Evolutionary conservation across 495 filamentous ascomycete genomes (phyloP), one percentile per base, ranked within the genome.

Genomic region (Hypoxylon cercidicola): DNA sequence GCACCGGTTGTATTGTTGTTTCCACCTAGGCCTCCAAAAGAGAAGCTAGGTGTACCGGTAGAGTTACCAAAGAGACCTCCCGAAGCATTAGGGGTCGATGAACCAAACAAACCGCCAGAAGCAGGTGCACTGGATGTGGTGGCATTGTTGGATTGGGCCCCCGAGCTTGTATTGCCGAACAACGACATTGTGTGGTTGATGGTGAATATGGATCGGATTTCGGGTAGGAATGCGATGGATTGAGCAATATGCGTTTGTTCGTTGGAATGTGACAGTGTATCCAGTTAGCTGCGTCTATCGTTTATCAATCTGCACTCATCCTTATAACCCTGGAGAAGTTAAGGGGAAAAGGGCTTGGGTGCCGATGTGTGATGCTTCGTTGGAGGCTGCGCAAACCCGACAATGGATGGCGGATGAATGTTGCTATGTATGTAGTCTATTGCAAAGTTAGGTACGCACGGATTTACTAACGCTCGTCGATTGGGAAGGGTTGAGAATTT

Each of bases 71-170:
- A 75, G 30, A 70, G 46, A 44, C 52, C 59, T 15, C 62, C 53
- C 8, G 63, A 56, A 9, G 48, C 30, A 49, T 60, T 35, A 6
- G 66, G 55, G 7, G 69, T 58, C 7, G 71, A 62, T 13, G 68
- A 60, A 20, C 78, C 78, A 70, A 79, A 81, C 41, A 82, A 66
- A 16, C 68, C 67, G 37, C 76, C 75, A 23, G 71, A 12, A 55
- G 75, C 74, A 10, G 79, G 75, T 15, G 80, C 79, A 39, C 74
- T 73, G 4, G 78, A 68, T 12, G 79, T 75, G 4, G 72, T 74
- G 41, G 77, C 55, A 66, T 75, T 74, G 43, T 60, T 74, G 35
- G 80, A 60, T 41, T 75, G 75, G 23, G 66, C 75, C 19, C 66
- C 43, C 10, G 80, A 77, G 54, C 55, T 70, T 48, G 70, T 25